Base-by-base conservation (phyloP, 2,329 filamentous ascomycete species). In the Plenodomus biglobosus region DNA sequence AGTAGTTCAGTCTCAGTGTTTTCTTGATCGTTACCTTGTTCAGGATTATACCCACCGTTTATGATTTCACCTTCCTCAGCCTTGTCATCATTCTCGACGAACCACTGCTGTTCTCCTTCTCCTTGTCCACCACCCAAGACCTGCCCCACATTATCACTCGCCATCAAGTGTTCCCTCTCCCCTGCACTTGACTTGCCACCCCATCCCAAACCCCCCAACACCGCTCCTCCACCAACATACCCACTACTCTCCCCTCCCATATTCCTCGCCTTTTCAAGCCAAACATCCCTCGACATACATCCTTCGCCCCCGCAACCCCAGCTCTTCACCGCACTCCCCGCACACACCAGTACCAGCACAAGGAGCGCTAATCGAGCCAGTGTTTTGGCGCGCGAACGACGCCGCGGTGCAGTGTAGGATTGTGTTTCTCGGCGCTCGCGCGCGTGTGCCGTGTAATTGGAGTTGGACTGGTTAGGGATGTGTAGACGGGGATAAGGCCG, bases 211-310 rank as follows among this genome's bases (percentile, higher is more conserved):
- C 22, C 22, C 32, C 18, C 48, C 15, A 24, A 3, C 30, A 38
- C 39, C 3, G 17, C 38, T n/a, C 47, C 52, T 17, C 38, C 45
- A 38, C 41, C 38, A 27, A 39, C 48, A 27, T 18, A 39, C 21
- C 30, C 42, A 24, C 40, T 8, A 16, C 34, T 34, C 24, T 40
- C 38, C 2, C 44, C 21, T 17, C 41, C 10, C 3, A 44, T 27
- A 17, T 40, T 8, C 48, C 41, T 16, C 50, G 46, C 36, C 16
- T 19, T 34, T 13, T 35, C 36, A 19, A 36, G n/a, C 40, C 6
- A 13, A 35, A 5, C 38, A 8, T 22, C 21, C 4, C 35, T 13
- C 38, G 18, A 20, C 3, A 38, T 21, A 16, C 36, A 27, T n/a
- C 21, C 40, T 15, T n/a, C 32, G 20, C 32, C 13, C 32, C 2